Conservation (phyloP, 495 filamentous ascomycete genomes). For the Margaritispora aquatica region DNA sequence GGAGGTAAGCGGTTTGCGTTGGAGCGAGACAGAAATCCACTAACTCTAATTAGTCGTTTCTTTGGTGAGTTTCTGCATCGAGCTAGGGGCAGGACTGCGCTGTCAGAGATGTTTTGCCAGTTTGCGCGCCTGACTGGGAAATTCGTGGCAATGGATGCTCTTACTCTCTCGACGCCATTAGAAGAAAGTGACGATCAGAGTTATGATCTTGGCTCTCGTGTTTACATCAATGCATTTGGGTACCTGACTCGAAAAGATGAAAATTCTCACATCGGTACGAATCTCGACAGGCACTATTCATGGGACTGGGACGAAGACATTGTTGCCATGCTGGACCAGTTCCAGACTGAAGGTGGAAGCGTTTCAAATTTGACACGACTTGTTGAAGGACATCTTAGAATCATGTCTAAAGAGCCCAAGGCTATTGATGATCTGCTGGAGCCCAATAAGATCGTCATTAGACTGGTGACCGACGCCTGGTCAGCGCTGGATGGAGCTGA, state of each 20-base stretch:
- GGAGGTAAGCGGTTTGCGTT: slow-evolving; percentile 13
- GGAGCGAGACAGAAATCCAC: not conserved
- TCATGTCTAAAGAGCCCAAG: slow-evolving; percentile 33
- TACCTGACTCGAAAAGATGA: slow-evolving; percentile 29
- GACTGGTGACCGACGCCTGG: slow-evolving; percentile 27
- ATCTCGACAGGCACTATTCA: slow-evolving; percentile 23
- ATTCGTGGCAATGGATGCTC: slow-evolving; percentile 28
- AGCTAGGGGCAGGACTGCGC: slow-evolving; percentile 4
- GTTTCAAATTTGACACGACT: slow-evolving; percentile 23
- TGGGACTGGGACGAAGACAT: slow-evolving; percentile 30
- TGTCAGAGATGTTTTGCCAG: slow-evolving; percentile 21
- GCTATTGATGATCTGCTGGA: slow-evolving; percentile 36
- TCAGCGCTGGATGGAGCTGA: slow-evolving; percentile 7
- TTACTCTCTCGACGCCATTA: no score
- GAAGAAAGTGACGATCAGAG: no score
- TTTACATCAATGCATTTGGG: slow-evolving; percentile 26
- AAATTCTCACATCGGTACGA: slow-evolving; percentile 20
- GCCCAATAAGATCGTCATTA: slow-evolving; percentile 28
- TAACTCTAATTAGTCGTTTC: slow-evolving; percentile 17
- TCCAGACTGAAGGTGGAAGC: slow-evolving; percentile 24
- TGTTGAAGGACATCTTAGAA: slow-evolving; percentile 26
- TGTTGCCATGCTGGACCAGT: slow-evolving; percentile 22
- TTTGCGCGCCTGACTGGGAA: slow-evolving; percentile 21
- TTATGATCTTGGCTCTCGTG: slow-evolving; percentile 26
- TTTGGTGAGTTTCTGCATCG: slow-evolving; percentile 23